phyloP scores from a whole-genome alignment of 2,329 filamentous ascomycete genomes.

The Colletotrichum somersetense region DNA sequence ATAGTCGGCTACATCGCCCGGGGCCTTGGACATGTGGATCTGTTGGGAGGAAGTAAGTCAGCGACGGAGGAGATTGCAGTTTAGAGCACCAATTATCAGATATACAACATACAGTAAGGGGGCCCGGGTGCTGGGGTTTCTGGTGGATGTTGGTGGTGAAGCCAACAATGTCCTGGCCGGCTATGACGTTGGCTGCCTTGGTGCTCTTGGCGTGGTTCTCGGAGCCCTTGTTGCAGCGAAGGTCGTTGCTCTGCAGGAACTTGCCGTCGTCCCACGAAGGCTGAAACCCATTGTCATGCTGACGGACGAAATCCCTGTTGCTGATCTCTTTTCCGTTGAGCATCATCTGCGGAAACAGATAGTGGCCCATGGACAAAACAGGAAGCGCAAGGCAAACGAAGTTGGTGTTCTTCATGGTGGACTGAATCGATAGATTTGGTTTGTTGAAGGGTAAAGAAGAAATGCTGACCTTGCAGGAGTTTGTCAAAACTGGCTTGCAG shows the following conservation, averaged over 20 bases:
- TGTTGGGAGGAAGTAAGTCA: not conserved
- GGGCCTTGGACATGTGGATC: constrained; percentile 2
- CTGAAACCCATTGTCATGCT: not conserved
- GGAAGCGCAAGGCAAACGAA: not conserved
- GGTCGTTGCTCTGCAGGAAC: constrained; percentile 1
- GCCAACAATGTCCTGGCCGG: not conserved
- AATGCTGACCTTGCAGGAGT: not conserved
- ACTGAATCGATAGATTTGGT: not conserved
- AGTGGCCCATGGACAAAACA: not conserved
- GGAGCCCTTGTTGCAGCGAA: constrained; percentile 2
- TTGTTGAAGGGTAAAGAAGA: not conserved
- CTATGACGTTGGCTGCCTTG: not conserved
- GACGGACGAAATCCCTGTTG: not conserved
- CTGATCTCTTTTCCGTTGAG: not conserved
- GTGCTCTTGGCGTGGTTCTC: not conserved
- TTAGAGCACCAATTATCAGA: not conserved
- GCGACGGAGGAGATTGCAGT: not conserved
- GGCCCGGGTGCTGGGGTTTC: not conserved
- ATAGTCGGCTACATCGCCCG: not conserved
- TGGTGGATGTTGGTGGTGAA: not conserved
- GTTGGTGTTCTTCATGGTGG: not conserved
- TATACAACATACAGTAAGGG: not conserved
- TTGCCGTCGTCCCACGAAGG: not conserved
- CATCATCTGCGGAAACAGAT: not conserved
- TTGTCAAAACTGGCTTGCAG: not conserved